Base-by-base conservation (phyloP, 257 asterid genomes). In the Capsicum pubescens region DNA sequence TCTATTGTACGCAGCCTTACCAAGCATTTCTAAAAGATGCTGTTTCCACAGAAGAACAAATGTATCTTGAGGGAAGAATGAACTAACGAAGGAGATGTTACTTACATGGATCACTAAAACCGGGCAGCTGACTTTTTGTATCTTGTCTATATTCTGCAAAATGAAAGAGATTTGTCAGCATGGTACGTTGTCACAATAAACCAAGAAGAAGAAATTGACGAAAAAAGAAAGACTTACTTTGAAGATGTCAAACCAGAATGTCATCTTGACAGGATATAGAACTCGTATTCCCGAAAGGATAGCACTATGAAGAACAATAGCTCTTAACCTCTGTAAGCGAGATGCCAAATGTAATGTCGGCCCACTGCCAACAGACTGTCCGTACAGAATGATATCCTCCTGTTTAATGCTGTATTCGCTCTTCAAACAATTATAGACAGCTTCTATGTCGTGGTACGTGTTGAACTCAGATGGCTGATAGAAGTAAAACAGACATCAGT, bases 171-270 rank as follows among this genome's bases (percentile, higher is more conserved):
- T 26, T 54, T 54, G 15, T 77, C 50, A 54, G 4, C 48, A 77
- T 54, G 64, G 12, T 26, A n/a, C 48, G 2, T 52, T 35, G 48
- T 52, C 63, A 13, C 19, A 54, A 54, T 13, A 54, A 82, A 54
- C 79, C 70, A 50, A 66, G 54, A 6, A 74, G 78, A 50, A 81
- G 52, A 11, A 52, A 16, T 1, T 55, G 58, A 36, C 0, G 5
- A 10, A 36, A 82, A 14, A 52, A 35, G 32, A 82, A 36, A 66
- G 21, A 84, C 92, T 84, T 86, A 93, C 99, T 89, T 97, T 93
- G 89, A 97, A 97, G 85, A 95, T 95, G 90, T 97, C 99, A 84
- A 97, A 97, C 99, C 99, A 93, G 91, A 97, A 91, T 85, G 99
- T 97, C 91, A 97, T 87, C 91, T 93, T 97, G 84, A 97, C 99